Evolutionary conservation across 225 moss, liverwort and hornwort genomes (phyloP), one percentile per base, ranked within the genome.

Genomic region (Antitrichia curtipendula): DNA sequence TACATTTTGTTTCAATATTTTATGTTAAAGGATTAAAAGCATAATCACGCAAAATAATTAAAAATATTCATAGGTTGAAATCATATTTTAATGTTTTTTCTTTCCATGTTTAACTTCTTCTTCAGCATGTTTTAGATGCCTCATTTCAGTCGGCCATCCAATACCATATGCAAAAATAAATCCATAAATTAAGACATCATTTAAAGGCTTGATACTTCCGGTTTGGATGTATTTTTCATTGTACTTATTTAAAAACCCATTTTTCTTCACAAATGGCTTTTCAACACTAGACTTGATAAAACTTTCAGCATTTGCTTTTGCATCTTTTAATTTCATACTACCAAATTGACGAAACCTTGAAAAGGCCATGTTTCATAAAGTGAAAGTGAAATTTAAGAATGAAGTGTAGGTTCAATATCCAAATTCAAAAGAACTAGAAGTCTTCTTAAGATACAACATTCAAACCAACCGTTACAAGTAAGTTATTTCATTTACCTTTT

Each of bases 161-260:
- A 98, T 38, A 22, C 90, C 94, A 82, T 98, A 98, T 11, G 93
- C 69, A 50, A 98, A 49, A 81, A 96, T 52, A 45, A 94, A 93
- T 12, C 95, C 89, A 49, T 77, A 88, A 63, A 95, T 87, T 21
- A 96, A 29, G 3, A 94, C 88, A 88, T 96, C 94, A 72, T 93
- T 94, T 8, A 95, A 50, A 8, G 96, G 96, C 81, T 45, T 88
- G 22, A 94, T 81, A 71, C 95, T 96, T 75, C 93, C 91, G 0
- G 92, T 95, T 90, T 96, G 93, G 43, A 98, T 95, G 61, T 96
- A 96, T 70, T 96, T 96, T 76, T 96, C 83, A 90, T 98, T 95
- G 50, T 96, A 98, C 12, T 92, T 92, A 90, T 94, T 90, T 22
- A 96, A 31, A 69, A 94, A 93, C 29, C 84, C 89, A 53, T 93